Evolutionary conservation across 2,329 filamentous ascomycete species (phyloP).

Genomic region (Pestalotiopsis sp.): DNA sequence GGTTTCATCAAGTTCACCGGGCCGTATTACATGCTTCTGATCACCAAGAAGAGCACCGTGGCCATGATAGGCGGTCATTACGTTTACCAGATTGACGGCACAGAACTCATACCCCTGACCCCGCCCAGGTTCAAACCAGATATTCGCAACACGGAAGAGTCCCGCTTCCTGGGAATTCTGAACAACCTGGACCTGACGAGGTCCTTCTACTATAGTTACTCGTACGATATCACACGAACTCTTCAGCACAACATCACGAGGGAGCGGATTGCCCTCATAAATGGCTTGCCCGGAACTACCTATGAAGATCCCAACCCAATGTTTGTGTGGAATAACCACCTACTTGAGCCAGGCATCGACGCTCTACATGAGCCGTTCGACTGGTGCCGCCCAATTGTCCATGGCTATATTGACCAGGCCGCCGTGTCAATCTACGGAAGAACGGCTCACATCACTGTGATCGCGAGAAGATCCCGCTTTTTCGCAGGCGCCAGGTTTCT

Average conservation of each 20-base stretch:
- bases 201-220: constrained; percentile 98
- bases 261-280: constrained; percentile 72
- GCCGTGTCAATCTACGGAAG: constrained; percentile 85
- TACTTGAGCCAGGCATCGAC: constrained; percentile 74
- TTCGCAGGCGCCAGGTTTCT: constrained; percentile 94
- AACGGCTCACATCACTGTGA: constrained; percentile 88
- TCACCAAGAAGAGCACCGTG: constrained; percentile 94
- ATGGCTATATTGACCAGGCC: constrained; percentile 94
- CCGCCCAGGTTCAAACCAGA: constrained; percentile 78
- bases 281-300: constrained; percentile 61
- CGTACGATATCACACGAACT: constrained; percentile 92
- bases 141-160: constrained; percentile 80
- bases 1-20: constrained; percentile 97
- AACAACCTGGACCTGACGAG: constrained; percentile 88
- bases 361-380: constrained; percentile 82
- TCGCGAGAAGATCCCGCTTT: constrained; percentile 86
- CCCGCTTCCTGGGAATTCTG: constrained; percentile 84
- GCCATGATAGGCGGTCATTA: constrained; percentile 97
- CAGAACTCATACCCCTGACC: constrained; percentile 86
- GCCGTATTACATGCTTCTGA: constrained; percentile 94
- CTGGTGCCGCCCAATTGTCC: constrained; percentile 94
- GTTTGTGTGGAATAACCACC: constrained; percentile 97
- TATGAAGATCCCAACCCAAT: constrained; percentile 81
- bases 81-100: constrained; percentile 92
- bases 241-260: constrained; percentile 89